These are phyloP conservation scores for Fusarium circinatum DNA, from an alignment of 2,329 filamentous ascomycete species.

Conservation along the genomic window DNA sequence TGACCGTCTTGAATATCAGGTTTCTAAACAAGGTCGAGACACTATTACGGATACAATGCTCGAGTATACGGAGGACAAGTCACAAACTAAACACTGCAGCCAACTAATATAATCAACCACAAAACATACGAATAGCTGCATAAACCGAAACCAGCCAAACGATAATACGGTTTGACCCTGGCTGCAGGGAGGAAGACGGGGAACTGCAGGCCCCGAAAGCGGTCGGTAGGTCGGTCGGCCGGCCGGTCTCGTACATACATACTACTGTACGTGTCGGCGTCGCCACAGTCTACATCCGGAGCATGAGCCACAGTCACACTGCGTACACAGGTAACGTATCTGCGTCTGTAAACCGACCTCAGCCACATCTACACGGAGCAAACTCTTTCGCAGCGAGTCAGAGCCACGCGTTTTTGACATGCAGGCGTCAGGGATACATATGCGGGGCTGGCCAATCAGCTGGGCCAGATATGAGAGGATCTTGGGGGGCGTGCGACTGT, in stretches of 20 bases:
- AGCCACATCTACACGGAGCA: constrained; percentile 27
- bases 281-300: constrained; percentile 27
- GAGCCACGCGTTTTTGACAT: constrained; percentile 37
- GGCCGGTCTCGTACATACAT: not conserved
- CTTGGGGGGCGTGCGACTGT: constrained; percentile 19
- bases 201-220: constrained; percentile 14
- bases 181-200: not conserved
- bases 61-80: not conserved
- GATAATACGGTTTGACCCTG: not conserved
- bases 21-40: not conserved
- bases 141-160: constrained; percentile 21
- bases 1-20: not conserved
- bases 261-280: constrained; percentile 18
- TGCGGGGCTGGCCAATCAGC: constrained; percentile 35
- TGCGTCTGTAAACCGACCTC: not conserved
- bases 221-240: not conserved
- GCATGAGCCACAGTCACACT: constrained; percentile 18
- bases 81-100: too few relatives aligned
- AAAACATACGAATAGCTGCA: constrained; percentile 17
- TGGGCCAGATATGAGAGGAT: not conserved
- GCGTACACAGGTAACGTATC: not conserved
- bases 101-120: not conserved
- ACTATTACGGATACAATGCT: not conserved
- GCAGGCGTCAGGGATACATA: constrained; percentile 33
- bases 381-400: constrained; percentile 29